Evolutionary conservation across 1,284 basidiomycete genomes (phyloP), one percentile per base, ranked within the genome.

Genomic region (Cutaneotrichosporon dermatis): DNA sequence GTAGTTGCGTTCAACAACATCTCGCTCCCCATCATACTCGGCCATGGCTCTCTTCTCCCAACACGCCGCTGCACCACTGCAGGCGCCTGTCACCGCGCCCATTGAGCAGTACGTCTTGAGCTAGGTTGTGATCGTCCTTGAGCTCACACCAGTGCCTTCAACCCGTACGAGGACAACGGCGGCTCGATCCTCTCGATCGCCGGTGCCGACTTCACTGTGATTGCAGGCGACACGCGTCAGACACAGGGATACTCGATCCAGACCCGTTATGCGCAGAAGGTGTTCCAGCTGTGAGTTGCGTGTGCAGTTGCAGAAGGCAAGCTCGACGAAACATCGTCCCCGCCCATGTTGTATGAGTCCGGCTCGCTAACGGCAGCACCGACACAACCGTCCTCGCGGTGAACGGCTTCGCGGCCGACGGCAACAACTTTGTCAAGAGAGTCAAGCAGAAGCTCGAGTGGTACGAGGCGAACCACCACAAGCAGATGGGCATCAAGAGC

Each of bases 171-270:
- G 11, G 86, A 92, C 70, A 96, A 95, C 70, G 92, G 92, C 52
- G 92, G 92, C 36, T 92, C 92, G 42, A 93, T 96, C 79, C 86
- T 97, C 66, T 91, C 93, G 70, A 90, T 97, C 76, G 90, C 92
- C 7, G 92, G 92, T 54, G 83, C 85, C 56, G 89, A 93, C 78
- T 97, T 96, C 77, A 85, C 84, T 59, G 90, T 96, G 73, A 90
- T 96, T 72, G 92, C 93, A 5, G 90, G 92, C 58, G 93, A 97
- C 79, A 97, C 93, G 40, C 82, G 93, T 64, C 93, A 96, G 80
- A 92, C 88, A 64, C 90, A 93, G 77, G 92, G 92, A 36, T 96
- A 90, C 80, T 90, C 82, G 72, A 96, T 96, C 75, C 93, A 97
- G 82, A 94, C 92, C 57, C 85, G 93, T 76, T 95, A 95, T 78